Evolutionary conservation across 306 rosid species (phyloP), one percentile per base, ranked within the genome.

Genomic region (Ziziphus jujuba): DNA sequence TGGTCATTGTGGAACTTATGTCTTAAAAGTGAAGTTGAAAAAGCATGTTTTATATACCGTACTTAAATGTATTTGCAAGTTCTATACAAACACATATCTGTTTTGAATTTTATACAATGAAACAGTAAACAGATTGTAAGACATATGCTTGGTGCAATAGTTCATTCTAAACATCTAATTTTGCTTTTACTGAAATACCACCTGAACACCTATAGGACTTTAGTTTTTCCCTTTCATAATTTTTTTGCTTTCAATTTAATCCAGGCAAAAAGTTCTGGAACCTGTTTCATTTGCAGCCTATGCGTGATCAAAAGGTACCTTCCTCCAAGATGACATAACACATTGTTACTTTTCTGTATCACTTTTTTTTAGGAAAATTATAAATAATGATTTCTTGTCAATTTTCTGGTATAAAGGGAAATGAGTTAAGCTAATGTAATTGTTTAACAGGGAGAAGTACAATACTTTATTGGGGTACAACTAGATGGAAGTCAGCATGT

Each of bases 181-280:
- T 50, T 50, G 55, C 55, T 50, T 16, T 56, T 25, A n/a, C 2
- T 2, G 20, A 15, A 34, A 16, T 58, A 10, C 4, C 6, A 58
- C 7, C n/a, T 17, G 28, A 59, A 36, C 13, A 9, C n/a, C 19
- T 5, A 13, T 62, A 20, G 0, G 9, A 61, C 20, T 22, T 40
- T 2, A 40, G 19, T 15, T 40, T 61, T 59, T 49, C 67, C 69
- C 31, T 15, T 0, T 15, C 49, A 14, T 63, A 21, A n/a, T 56
- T 43, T 43, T 17, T 58, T 15, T 59, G 2, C 15, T 83, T 63
- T 80, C 51, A 31, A 23, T 67, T 66, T 25, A 40, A 80, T 47
- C 15, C 86, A 93, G 99, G 99, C 28, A 90, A 93, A 67, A 93
- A 90, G 83, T 93, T 93, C 75, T 93, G 99, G 99, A 93, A 93